A percentile compares a stretch with the other conserved stretches of the same genome.
Evolutionary conservation across 164 flowering plant species (phyloP).

Genomic region (Litsea cubeba): DNA sequence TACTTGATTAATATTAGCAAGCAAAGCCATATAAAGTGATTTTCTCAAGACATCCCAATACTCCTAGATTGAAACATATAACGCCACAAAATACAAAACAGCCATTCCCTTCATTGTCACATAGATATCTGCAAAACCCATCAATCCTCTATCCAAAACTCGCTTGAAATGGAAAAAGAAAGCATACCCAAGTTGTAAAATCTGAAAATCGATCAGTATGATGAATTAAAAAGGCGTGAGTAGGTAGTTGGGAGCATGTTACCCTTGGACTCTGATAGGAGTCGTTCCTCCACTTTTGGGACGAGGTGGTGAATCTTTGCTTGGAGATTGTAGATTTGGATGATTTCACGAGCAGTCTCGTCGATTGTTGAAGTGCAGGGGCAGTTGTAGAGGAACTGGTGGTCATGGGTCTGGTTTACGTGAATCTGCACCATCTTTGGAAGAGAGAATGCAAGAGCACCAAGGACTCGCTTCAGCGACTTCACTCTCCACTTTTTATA

Average conservation of each 20-base stretch:
- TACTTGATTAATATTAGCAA: too few species aligned
- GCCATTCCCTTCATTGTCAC: not conserved
- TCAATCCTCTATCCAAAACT: not conserved
- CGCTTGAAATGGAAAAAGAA: not conserved
- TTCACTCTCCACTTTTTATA: not conserved
- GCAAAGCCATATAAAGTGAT: too few species aligned
- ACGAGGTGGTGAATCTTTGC: conserved; percentile 2
- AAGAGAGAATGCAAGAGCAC: not conserved
- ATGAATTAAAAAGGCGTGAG: not conserved
- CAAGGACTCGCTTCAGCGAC: not conserved
- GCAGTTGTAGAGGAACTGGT: conserved; percentile 4
- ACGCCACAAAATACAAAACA: not conserved
- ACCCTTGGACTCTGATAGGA: not conserved
- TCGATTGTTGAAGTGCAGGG: not conserved
- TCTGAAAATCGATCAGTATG: not conserved
- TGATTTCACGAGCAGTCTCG: not conserved
- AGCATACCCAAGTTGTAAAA: not conserved
- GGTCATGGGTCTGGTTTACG: conserved; percentile 1
- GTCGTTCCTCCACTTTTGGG: not conserved
- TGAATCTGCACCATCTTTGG: conserved; percentile 1
- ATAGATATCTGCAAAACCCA: not conserved
- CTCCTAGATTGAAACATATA: too few species aligned
- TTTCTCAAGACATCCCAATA: too few species aligned
- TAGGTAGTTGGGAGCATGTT: not conserved
- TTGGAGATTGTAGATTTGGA: conserved; percentile 3